Percentiles rank a stretch among this genome's conserved stretches.
phyloP scores from a whole-genome alignment of 495 filamentous ascomycete genomes.

The Parathielavia appendiculata region DNA sequence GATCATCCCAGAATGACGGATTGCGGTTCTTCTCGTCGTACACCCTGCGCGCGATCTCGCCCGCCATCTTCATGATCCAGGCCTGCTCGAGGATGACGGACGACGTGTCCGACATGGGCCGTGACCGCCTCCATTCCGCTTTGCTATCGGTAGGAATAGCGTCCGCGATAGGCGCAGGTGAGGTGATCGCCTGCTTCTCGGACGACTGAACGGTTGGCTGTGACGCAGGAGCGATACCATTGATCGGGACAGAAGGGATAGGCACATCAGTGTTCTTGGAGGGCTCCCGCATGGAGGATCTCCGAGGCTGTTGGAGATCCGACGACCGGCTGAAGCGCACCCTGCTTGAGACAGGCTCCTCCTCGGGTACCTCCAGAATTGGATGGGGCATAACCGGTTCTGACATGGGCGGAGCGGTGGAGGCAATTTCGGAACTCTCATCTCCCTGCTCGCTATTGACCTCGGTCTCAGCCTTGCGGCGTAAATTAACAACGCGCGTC shows the following conservation, averaged over 20 bases:
- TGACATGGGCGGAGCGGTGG: slow-evolving; percentile 40
- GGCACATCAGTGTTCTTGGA: slow-evolving; percentile 20
- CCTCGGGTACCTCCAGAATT: slow-evolving; percentile 52
- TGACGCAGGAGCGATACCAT: neutral
- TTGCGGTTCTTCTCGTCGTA: slow-evolving; percentile 59
- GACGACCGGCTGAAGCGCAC: slow-evolving; percentile 36
- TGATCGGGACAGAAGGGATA: slow-evolving; percentile 12
- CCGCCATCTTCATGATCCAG: slow-evolving; percentile 86
- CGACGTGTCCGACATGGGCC: slow-evolving; percentile 35
- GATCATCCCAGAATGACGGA: slow-evolving; percentile 43
- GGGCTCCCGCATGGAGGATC: slow-evolving; percentile 30
- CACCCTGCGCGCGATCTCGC: slow-evolving; percentile 80
- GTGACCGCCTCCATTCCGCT: slow-evolving; percentile 13
- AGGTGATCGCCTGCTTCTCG: neutral
- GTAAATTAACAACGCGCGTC: slow-evolving; percentile 88
- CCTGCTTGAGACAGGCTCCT: slow-evolving; percentile 44
- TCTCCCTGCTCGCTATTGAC: slow-evolving; percentile 45
- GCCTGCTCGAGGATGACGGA: slow-evolving; percentile 71
- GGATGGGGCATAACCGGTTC: slow-evolving; percentile 43
- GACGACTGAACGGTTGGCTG: neutral
- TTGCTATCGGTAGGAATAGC: slow-evolving; percentile 10
- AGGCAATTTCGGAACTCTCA: slow-evolving; percentile 34
- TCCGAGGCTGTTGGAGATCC: slow-evolving; percentile 23
- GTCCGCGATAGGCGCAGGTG: neutral
- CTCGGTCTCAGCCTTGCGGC: slow-evolving; percentile 56